Evolutionary conservation across 306 rosid species (phyloP), one percentile per base, ranked within the genome.

Genomic region (Canavalia ensiformis): DNA sequence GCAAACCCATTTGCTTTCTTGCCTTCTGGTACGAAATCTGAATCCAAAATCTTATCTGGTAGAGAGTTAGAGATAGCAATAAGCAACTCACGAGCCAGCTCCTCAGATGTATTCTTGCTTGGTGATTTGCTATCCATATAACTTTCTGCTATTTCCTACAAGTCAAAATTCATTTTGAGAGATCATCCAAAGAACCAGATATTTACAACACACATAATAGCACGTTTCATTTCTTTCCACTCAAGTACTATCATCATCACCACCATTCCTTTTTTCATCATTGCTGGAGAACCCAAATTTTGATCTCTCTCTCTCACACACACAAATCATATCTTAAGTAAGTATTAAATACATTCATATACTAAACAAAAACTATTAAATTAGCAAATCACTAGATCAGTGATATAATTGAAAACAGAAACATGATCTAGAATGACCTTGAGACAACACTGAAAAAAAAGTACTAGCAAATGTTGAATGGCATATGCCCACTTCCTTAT

Each of bases 61-160:
- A 60, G 73, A 18, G 81, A 35, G 83, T 72, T 68, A 34, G 86
- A 83, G 56, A 83, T 83, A 46, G 83, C 86, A 65, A 83, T 83
- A 30, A 83, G 83, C 39, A 37, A 64, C 76, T 83, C 86, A n/a
- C 86, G 86, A 64, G 83, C 75, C 72, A 83, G 57, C 83, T 83
- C 86, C 83, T 78, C 68, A 28, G 65, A 25, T 54, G 82, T 76
- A 64, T 83, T 77, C 30, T 72, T 78, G 79, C 69, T 72, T 4
- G 80, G 83, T 64, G 63, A 83, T 65, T 78, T 77, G 83, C 55
- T 78, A 84, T 84, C 87, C 87, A 84, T 84, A 73, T 78, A 84
- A 78, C 35, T 84, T 65, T 8, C 67, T 34, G 74, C 76, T 84
- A 71, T 35, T 73, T 50, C 84, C 84, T 84, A 41, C 76, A 67